Base-by-base conservation (phyloP, 257 asterid genomes). In the Leonotis leonurus region DNA sequence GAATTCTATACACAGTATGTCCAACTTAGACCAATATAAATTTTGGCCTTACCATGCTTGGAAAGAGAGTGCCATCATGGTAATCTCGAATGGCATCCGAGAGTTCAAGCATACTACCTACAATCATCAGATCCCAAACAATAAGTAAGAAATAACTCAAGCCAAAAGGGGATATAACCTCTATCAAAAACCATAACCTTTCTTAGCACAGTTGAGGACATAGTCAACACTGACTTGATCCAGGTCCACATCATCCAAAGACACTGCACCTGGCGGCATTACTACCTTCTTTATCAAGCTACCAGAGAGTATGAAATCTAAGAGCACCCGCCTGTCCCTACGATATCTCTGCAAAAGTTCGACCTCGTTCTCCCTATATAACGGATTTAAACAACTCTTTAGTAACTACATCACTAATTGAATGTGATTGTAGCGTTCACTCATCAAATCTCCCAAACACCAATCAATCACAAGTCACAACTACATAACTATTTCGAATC, bases 241-340 rank as follows among this genome's bases (percentile, higher is more conserved):
- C 68, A 92, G 94, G 77, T 92, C 96, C 76, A 92, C 97, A 70
- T 92, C 99, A 69, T 92, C 96, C 76, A 92, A 81, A 7, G 99
- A 80, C 73, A 89, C 93, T 2, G 97, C 99, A 35, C 99, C 99
- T 0, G 99, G 97, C 51, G 99, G 99, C 99, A 92, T 81, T 60
- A 85, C 85, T 62, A 92, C 99, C 79, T 82, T 92, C 86, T 90
- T 86, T 69, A 92, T 75, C 70, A 86, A 75, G 80, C 88, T 89
- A 63, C 99, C 95, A 35, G 97, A 80, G 37, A 92, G 83, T 56
- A 92, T 73, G 75, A 89, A 92, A 78, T 85, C 86, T 36, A 92
- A 71, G 29, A 92, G 88, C 8, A 85, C 81, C 5, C 95, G 83
- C 65, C 99, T 79, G 69, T 92, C 99, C 54, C 97, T 81, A 36